Evolutionary conservation across 108 stramenopile species (phyloP).

Genomic region (Nitzschia sp.): DNA sequence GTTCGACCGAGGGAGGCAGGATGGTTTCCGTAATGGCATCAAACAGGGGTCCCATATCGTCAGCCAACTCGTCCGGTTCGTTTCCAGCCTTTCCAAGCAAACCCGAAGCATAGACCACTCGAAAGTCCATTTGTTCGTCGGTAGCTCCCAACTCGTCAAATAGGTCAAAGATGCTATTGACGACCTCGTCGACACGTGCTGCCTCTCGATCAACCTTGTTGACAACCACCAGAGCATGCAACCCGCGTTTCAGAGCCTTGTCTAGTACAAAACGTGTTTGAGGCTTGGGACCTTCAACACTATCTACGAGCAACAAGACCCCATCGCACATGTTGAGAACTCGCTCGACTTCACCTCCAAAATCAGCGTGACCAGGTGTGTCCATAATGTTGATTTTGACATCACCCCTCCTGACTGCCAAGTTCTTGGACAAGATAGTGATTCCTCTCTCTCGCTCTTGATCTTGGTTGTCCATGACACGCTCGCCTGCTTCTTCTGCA

Average conservation of each 20-base stretch:
- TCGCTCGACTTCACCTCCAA: slow-evolving; percentile 97
- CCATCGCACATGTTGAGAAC: slow-evolving; percentile 98
- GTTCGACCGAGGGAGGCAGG: slow-evolving; percentile 69
- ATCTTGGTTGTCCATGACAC: slow-evolving; percentile 98
- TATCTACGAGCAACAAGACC: slow-evolving; percentile 95
- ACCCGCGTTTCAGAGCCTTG: slow-evolving; percentile 92
- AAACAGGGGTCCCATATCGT: slow-evolving; percentile 91
- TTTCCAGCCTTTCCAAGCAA: slow-evolving; percentile 87
- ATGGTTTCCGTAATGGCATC: slow-evolving; percentile 80
- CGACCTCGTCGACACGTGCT: slow-evolving; percentile 95
- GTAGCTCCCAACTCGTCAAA: slow-evolving; percentile 94
- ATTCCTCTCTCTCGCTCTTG: slow-evolving; percentile 99
- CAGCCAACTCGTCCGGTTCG: slow-evolving; percentile 71
- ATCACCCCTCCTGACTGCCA: slow-evolving; percentile 90
- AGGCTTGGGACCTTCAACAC: slow-evolving; percentile 98
- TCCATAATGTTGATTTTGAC: slow-evolving; percentile 98
- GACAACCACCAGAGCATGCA: slow-evolving; percentile 95
- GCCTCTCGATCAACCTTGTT: slow-evolving; percentile 99
- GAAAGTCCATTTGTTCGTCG: slow-evolving; percentile 98
- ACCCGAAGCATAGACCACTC: slow-evolving; percentile 93
- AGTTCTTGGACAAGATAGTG: slow-evolving; percentile 97
- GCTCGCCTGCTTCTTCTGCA: slow-evolving; percentile 82
- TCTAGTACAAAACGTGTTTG: slow-evolving; percentile 97
- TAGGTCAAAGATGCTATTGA: slow-evolving; percentile 97
- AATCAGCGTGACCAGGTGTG: slow-evolving; percentile 98